A percentile compares a stretch with the other conserved stretches of the same genome.
phyloP scores from a whole-genome alignment of 2,329 filamentous ascomycete species.

The Pseudogymnoascus sp. region DNA sequence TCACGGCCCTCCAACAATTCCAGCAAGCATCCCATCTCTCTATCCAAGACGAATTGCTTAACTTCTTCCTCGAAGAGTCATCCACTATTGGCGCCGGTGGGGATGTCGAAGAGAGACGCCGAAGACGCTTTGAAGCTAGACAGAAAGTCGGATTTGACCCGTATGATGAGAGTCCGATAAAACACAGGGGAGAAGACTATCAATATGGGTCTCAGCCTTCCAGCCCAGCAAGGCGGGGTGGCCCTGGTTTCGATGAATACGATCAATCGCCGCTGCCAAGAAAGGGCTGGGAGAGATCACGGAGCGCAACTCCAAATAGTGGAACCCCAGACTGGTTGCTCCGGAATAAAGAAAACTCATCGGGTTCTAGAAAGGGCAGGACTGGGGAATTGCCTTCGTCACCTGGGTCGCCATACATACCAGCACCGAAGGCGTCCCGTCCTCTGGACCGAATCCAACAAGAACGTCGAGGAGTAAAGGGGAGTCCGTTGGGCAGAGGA shows the following conservation, averaged over 20 bases:
- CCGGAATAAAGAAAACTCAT: slow-evolving; percentile 13
- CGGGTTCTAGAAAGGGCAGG: slow-evolving; percentile 11
- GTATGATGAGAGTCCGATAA: slow-evolving; percentile 62
- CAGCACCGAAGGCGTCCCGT: slow-evolving; percentile 16
- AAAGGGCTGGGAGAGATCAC: background rate
- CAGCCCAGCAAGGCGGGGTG: background rate
- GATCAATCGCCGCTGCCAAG: background rate
- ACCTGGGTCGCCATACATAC: slow-evolving; percentile 21
- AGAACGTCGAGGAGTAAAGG: slow-evolving; percentile 11
- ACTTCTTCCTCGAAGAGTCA: slow-evolving; percentile 64
- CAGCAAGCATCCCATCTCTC: slow-evolving; percentile 63
- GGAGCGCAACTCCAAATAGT: background rate
- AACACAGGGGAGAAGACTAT: slow-evolving; percentile 54
- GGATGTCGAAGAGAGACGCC: slow-evolving; percentile 51
- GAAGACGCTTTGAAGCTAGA: slow-evolving; percentile 50
- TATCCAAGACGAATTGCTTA: slow-evolving; percentile 63
- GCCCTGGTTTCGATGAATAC: background rate
- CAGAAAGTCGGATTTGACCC: slow-evolving; percentile 60
- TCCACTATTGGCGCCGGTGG: slow-evolving; percentile 57
- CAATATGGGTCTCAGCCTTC: slow-evolving; percentile 25
- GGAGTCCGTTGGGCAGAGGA: slow-evolving; percentile 23
- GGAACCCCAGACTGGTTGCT: slow-evolving; percentile 8
- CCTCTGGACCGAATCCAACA: slow-evolving; percentile 20
- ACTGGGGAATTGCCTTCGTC: slow-evolving; percentile 11
- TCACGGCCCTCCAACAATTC: slow-evolving; percentile 65